Base-by-base conservation (phyloP, 495 filamentous ascomycete species). In the Thermothielavioides terrestris region DNA sequence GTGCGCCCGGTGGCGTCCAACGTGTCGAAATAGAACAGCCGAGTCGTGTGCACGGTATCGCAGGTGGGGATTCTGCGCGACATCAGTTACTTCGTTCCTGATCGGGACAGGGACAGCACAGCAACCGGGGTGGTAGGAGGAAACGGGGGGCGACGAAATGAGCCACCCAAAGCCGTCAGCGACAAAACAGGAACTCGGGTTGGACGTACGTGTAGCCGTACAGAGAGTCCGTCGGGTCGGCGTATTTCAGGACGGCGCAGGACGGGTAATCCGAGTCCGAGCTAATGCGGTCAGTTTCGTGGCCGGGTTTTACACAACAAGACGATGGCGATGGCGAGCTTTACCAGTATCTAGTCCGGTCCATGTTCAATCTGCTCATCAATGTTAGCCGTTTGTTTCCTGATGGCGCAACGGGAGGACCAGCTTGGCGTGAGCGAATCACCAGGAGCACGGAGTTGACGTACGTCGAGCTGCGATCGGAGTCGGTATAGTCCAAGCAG, bases 31-130 rank as follows among this genome's bases (percentile, higher is more conserved):
- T 32, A 53, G 27, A 53, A 30, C 9, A 23, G 11, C 35, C 30
- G 36, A 0, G 50, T 46, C 3, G 42, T 46, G 10, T 18, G 6
- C 2, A 21, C 36, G 6, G 11, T 21, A 37, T 27, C 36, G 36
- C 50, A 53, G n/a, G 36, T 41, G 3, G 46, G 46, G 40, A 54
- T 49, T n/a, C n/a, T n/a, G n/a, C n/a, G n/a, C n/a, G n/a, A n/a
- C n/a, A n/a, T n/a, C n/a, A n/a, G n/a, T n/a, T n/a, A n/a, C n/a
- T n/a, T n/a, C n/a, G n/a, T n/a, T n/a, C n/a, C n/a, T n/a, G n/a
- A n/a, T n/a, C n/a, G n/a, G n/a, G n/a, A n/a, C n/a, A n/a, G n/a
- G n/a, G n/a, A n/a, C n/a, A n/a, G n/a, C n/a, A n/a, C n/a, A n/a
- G n/a, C n/a, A n/a, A n/a, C n/a, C n/a, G n/a, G n/a, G n/a, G n/a